Percentiles rank a stretch among this genome's conserved stretches.
These are phyloP conservation scores for Malus hybrid DNA, from an alignment of 331 rosid species.

Conservation along the genomic window DNA sequence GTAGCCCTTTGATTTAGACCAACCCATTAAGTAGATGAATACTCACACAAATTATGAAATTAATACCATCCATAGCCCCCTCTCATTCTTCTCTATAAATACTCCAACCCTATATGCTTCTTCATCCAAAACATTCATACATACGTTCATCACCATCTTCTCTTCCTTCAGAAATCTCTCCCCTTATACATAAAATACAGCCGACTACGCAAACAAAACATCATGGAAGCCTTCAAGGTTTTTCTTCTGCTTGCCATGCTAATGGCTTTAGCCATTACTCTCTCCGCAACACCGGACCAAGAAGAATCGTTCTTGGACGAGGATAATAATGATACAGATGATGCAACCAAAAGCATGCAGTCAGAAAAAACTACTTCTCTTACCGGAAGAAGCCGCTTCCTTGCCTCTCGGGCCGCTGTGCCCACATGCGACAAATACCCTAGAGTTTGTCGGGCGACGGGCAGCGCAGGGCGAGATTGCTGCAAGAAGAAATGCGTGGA, in stretches of 20 bases:
- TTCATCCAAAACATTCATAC: constrained; percentile 13
- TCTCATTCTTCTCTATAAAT: constrained; percentile 16
- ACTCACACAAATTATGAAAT: too few relatives aligned
- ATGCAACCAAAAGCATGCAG: background rate
- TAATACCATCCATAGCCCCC: background rate
- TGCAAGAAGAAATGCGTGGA: constrained; percentile 56
- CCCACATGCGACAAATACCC: constrained; percentile 46
- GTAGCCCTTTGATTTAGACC: constrained; percentile 33
- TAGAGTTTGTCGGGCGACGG: constrained; percentile 28
- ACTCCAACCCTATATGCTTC: constrained; percentile 11
- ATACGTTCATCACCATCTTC: background rate
- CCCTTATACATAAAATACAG: background rate
- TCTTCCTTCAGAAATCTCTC: background rate
- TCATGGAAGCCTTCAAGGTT: constrained; percentile 27
- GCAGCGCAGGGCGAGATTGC: constrained; percentile 42
- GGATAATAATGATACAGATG: background rate
- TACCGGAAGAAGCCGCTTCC: constrained; percentile 23
- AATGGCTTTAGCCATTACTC: constrained; percentile 30
- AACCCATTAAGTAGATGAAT: constrained; percentile 18
- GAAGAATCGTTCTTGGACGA: background rate
- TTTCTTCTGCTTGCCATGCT: constrained; percentile 28
- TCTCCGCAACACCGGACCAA: constrained; percentile 17
- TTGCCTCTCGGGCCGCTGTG: background rate
- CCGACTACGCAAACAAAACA: background rate
- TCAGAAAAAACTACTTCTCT: constrained; percentile 2